A percentile compares a stretch with the other conserved stretches of the same genome.
phyloP scores from a whole-genome alignment of 352 stramenopile species.

The Phytopythium mirpurense region DNA sequence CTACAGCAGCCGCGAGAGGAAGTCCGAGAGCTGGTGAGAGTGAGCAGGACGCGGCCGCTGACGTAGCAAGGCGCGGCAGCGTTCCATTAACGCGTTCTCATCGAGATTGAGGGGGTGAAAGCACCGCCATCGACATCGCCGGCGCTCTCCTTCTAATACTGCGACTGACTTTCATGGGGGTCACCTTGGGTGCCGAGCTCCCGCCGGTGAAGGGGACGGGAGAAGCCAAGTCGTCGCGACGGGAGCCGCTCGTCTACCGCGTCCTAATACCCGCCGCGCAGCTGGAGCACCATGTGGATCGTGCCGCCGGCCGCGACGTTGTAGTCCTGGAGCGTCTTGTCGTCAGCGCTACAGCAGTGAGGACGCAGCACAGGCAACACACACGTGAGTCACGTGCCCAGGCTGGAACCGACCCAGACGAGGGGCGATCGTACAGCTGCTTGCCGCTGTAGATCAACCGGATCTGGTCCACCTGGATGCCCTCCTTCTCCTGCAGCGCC shows the following conservation, averaged over 20 bases:
- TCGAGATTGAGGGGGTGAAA: not conserved
- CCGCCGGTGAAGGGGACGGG: not conserved
- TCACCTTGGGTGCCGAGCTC: not conserved
- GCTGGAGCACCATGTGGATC: conserved; percentile 99
- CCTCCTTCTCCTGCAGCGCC: conserved; percentile 98
- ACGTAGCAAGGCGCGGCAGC: not conserved
- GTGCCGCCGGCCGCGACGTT: conserved; percentile 95
- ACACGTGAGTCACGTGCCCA: no score
- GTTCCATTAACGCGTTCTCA: not conserved
- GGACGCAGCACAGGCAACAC: no score
- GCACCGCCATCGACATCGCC: not conserved
- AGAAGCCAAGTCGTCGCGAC: not conserved
- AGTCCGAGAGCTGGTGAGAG: no score
- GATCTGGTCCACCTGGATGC: conserved; percentile 89
- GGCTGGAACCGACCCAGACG: not conserved
- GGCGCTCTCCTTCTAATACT: conserved; percentile 4
- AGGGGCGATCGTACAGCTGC: conserved; percentile 73
- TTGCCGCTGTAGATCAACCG: conserved; percentile 97
- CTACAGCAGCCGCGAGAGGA: no score
- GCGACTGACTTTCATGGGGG: not conserved
- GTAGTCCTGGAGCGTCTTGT: conserved; percentile 96
- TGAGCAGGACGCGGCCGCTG: not conserved
- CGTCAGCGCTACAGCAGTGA: conserved; percentile 90
- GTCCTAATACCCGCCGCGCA: conserved; percentile 88
- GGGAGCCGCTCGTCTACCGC: no score